Evolutionary conservation across 2,329 filamentous ascomycete species (phyloP).

Genomic region (Raffaelea ambrosiae): DNA sequence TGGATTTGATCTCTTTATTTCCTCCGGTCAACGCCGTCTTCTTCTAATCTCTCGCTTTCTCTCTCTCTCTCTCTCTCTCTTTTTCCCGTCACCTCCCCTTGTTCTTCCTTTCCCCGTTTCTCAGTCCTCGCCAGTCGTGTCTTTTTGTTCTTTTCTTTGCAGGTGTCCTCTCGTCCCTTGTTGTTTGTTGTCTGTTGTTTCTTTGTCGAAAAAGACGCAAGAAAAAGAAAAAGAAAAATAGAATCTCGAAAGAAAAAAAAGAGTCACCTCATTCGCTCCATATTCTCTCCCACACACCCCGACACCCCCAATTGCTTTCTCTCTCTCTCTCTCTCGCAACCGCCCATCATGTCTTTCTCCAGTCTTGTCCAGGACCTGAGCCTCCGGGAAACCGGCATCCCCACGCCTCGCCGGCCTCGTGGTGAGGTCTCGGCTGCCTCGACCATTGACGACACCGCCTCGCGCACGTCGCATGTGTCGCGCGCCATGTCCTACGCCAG

Average conservation of each 20-base stretch:
- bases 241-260: background rate
- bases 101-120: background rate
- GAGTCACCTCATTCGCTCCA: background rate
- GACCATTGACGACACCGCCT: constrained; percentile 51
- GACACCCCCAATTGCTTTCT: background rate
- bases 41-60: background rate
- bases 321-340: background rate
- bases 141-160: background rate
- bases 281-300: background rate
- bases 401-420: constrained; percentile 35
- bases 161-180: background rate
- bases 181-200: background rate
- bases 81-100: background rate
- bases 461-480: constrained; percentile 53
- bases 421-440: constrained; percentile 37
- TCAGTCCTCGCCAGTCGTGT: background rate
- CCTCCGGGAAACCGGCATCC: constrained; percentile 41
- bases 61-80: background rate
- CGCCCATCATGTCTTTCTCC: constrained; percentile 53
- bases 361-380: constrained; percentile 58
- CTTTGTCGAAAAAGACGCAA: background rate
- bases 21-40: background rate
- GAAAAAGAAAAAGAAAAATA: background rate
- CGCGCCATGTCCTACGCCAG: constrained; percentile 58
- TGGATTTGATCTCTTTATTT: background rate